These are phyloP conservation scores for Pittosporum tobira DNA, from an alignment of 129 eudicot genomes.

Conservation along the genomic window DNA sequence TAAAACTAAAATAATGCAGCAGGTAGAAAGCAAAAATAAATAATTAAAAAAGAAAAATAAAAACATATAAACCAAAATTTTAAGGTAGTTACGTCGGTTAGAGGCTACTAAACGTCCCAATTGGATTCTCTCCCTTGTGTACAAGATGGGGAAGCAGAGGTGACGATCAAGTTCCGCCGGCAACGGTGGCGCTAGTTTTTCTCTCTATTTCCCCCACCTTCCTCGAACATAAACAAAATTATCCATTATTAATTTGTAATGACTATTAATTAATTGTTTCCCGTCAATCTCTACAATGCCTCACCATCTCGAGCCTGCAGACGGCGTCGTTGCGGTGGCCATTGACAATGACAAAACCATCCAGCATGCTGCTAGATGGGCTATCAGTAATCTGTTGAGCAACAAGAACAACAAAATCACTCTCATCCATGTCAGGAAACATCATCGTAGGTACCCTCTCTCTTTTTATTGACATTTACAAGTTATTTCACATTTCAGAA, in stretches of 20 bases:
- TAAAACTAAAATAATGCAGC: too few relatives aligned
- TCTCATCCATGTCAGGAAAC: slow-evolving; percentile 31
- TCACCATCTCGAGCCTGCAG: not conserved
- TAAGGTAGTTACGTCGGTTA: too few relatives aligned
- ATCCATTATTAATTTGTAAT: not conserved
- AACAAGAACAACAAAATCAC: not conserved
- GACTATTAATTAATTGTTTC: slow-evolving; percentile 1
- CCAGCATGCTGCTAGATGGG: slow-evolving; percentile 42
- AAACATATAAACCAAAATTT: too few relatives aligned
- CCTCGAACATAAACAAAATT: not conserved
- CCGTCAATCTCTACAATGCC: not conserved
- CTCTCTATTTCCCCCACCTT: not conserved
- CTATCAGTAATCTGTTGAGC: slow-evolving; percentile 28
- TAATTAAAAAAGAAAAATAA: too few relatives aligned
- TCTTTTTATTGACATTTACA: not conserved
- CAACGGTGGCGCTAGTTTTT: not conserved
- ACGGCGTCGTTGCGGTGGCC: slow-evolving; percentile 23
- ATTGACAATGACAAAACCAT: slow-evolving; percentile 34
- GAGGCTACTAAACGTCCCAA: too few relatives aligned
- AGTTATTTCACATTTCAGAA: not conserved
- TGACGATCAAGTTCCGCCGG: not conserved
- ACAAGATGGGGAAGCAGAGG: slow-evolving; percentile 5
- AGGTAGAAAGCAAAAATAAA: too few relatives aligned
- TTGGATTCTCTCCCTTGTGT: too few relatives aligned
- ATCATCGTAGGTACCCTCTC: slow-evolving; percentile 34